phyloP scores from a whole-genome alignment of 768 basidiomycete genomes.

The Tulasnella sp. region DNA sequence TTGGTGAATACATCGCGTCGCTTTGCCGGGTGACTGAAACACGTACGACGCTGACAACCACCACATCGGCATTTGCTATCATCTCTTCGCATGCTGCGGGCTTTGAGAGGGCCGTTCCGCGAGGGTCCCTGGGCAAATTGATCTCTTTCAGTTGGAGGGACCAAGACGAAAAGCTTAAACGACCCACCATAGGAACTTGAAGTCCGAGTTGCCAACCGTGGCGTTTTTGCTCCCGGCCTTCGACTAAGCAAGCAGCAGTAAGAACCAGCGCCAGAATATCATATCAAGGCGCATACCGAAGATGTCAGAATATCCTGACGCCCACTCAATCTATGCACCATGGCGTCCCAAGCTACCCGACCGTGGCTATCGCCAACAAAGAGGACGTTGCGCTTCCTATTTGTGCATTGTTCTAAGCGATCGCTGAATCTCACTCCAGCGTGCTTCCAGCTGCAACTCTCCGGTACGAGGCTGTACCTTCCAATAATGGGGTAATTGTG shows the following conservation, averaged over 20 bases:
- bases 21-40: not conserved
- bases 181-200: not conserved
- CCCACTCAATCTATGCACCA: slow-evolving; percentile 10
- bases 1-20: not conserved
- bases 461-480: not conserved
- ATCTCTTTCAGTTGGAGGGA: not conserved
- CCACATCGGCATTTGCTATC: not conserved
- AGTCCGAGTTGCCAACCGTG: not conserved
- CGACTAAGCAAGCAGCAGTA: not conserved
- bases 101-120: not conserved
- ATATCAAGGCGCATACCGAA: not conserved
- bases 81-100: slow-evolving; percentile 7
- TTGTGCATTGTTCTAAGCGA: not conserved
- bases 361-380: slow-evolving; percentile 25
- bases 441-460: slow-evolving; percentile 17
- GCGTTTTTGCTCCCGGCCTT: slow-evolving; percentile 5
- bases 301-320: not conserved
- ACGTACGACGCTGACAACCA: slow-evolving; percentile 22
- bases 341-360: slow-evolving; percentile 7
- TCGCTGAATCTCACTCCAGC: not conserved
- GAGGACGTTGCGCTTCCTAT: not conserved
- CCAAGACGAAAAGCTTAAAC: not conserved
- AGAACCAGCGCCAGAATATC: not conserved
- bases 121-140: not conserved
- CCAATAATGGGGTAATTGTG: slow-evolving; percentile 1